Conservation (phyloP, 192 early-diverging fungal genomes). For the Coemansia sp. region DNA sequence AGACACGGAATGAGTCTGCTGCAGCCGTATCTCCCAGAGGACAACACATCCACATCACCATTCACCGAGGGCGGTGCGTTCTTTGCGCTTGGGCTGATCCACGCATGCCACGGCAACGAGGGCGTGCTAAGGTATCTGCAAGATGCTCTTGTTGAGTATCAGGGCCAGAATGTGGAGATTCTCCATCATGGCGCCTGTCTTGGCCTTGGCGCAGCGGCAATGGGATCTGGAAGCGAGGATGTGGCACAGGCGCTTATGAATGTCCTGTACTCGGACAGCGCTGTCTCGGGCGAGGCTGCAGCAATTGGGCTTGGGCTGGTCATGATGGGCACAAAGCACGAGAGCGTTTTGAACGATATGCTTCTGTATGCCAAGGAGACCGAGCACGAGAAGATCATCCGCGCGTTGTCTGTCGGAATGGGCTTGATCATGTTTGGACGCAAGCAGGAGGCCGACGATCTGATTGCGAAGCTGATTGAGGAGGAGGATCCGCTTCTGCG, state of each 20-base stretch:
- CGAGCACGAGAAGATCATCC: constrained; percentile 99
- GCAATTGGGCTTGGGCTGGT: constrained; percentile 95
- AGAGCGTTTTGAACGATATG: constrained; percentile 89
- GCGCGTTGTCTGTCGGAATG: constrained; percentile 91
- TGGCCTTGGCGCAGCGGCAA: constrained; percentile 93
- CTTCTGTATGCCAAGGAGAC: constrained; percentile 97
- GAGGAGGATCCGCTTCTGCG: constrained; percentile 97
- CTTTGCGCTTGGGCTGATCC: constrained; percentile 96
- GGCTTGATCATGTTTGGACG: constrained; percentile 96
- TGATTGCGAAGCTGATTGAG: constrained; percentile 78
- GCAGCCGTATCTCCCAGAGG: constrained; percentile 92
- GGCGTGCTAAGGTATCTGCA: constrained; percentile 79
- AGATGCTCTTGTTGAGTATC: constrained; percentile 75
- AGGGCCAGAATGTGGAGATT: constrained; percentile 69
- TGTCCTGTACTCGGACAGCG: constrained; percentile 90
- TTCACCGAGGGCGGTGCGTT: constrained; percentile 98
- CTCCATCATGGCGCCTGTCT: constrained; percentile 96
- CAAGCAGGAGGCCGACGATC: constrained; percentile 90
- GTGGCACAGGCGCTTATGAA: constrained; percentile 87
- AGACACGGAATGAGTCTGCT: constrained; percentile 79
- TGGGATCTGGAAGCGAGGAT: constrained; percentile 89
- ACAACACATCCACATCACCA: constrained; percentile 79
- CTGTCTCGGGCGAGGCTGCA: constrained; percentile 96
- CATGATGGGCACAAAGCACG: constrained; percentile 90
- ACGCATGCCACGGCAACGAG: constrained; percentile 88